Evolutionary conservation across 371 early-diverging fungal species (phyloP), one percentile per base, ranked within the genome.

Genomic region (Rhizopus microsporus): DNA sequence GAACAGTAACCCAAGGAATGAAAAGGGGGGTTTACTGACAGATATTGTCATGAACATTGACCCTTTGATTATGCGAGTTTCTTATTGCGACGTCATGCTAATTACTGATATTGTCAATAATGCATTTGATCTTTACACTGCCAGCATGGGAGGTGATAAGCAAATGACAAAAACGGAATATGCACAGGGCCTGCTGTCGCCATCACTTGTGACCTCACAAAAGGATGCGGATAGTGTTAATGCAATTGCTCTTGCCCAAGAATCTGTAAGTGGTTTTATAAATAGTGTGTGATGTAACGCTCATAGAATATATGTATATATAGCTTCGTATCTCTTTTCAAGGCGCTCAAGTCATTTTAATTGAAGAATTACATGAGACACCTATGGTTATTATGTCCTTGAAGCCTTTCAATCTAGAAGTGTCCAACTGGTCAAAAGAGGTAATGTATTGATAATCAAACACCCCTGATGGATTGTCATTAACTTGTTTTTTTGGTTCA

Each of bases 311-410:
- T 17, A 2, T 31, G 0, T 40, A 17, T 42, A 16, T 17, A 6
- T 65, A 76, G 74, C 60, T 85, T 33, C 82, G 84, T 51, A 70
- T 88, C 3, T 78, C 78, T 0, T 82, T 92, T 40, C 82, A 90
- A 47, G 91, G 92, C 0, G 59, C 95, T 10, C 90, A 93, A 8
- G 55, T 95, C 3, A 82, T 98, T 34, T 63, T 97, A 12, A 97
- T 98, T 54, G 94, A 96, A 51, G 98, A 99, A 63, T 62, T 93
- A 44, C 84, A 90, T 68, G 89, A 94, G 63, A 80, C 97, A 57
- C 98, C 98, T 0, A 90, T 98, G 80, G 74, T 96, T 34, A 97
- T 97, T 56, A 67, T 94, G 59, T 85, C 82, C 29, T 62, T 96
- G 30, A 87, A 89, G 38, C 85, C 88, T 38, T 89, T 95, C 62